Evolutionary conservation across 108 stramenopile genomes (phyloP), one percentile per base, ranked within the genome.

Genomic region (Nitzschia sp.): DNA sequence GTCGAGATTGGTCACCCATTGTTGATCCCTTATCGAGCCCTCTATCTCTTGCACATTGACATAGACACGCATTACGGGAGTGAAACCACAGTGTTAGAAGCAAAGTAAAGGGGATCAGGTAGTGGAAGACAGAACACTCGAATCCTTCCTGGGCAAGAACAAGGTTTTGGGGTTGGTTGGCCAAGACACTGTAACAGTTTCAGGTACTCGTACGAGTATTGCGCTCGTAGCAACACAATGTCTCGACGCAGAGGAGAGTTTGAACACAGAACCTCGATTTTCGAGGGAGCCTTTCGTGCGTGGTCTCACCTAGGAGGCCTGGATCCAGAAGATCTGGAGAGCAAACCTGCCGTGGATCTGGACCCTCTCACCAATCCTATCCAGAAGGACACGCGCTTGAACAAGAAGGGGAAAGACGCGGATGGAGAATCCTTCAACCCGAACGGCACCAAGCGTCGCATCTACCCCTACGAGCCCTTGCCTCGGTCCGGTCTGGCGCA

Each of bases 261-360:
- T 67, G 93, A 94, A 63, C 93, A 94, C 59, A 86, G 93, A 24
- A 94, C 93, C n/a, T 89, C 87, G 41, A 94, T 94, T 69, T 94
- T 94, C 53, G 93, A 94, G 69, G 93, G 93, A n/a, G 90, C 93
- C 58, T 94, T 86, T 76, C 90, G 93, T 39, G 93, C 93, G 9
- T 94, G 93, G 93, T 90, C 88, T 51, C 88, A 91, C 69, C 72
- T 94, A 26, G 93, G 93, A 21, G 93, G 93, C 19, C 64, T 94
- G 41, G 85, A 89, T n/a, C 93, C 90, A 0, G 64, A 72, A 62
- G 83, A 86, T 52, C 61, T 94, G 40, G 88, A 89, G 56, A 65
- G 55, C 39, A 88, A 82, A 57, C 51, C 86, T 0, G 51, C 77
- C 6, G 42, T 73, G 0, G 88, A 91, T 0, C 72, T 91, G 6